Evolutionary conservation across 163 green algal genomes (phyloP).

Genomic region (Scenedesmus sp.): DNA sequence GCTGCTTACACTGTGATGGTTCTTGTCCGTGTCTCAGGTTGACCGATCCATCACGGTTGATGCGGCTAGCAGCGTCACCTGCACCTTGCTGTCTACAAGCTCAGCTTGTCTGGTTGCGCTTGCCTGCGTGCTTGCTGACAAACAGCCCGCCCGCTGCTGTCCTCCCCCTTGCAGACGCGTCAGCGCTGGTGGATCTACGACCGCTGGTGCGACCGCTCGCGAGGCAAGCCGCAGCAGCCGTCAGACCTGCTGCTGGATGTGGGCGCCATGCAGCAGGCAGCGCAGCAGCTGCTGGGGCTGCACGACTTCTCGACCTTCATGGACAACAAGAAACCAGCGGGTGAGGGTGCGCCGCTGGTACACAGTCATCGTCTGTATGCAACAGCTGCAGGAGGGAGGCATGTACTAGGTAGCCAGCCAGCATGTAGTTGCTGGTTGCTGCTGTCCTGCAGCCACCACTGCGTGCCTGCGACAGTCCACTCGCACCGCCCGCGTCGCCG

Average conservation of each 20-base stretch:
- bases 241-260: constrained; percentile 61
- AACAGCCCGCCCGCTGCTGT: background rate
- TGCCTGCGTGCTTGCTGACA: background rate
- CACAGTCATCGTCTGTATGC: background rate
- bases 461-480: background rate
- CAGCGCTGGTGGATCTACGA: constrained; percentile 66
- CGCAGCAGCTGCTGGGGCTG: constrained; percentile 56
- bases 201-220: constrained; percentile 60
- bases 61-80: background rate
- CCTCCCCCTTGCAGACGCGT: background rate
- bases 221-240: constrained; percentile 59
- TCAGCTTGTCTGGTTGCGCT: background rate
- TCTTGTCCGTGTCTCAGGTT: background rate
- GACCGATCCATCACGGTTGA: background rate
- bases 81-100: too few species aligned
- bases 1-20: too few species aligned
- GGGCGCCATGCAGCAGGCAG: constrained; percentile 60
- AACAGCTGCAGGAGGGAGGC: background rate
- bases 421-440: background rate
- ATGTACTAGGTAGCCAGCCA: background rate
- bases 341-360: background rate
- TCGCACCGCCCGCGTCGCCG: too few species aligned
- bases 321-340: constrained; percentile 62
- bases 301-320: constrained; percentile 67
- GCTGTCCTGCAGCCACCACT: background rate